Conservation (phyloP, 2,329 filamentous ascomycete species). For the Talaromyces amestolkiae region DNA sequence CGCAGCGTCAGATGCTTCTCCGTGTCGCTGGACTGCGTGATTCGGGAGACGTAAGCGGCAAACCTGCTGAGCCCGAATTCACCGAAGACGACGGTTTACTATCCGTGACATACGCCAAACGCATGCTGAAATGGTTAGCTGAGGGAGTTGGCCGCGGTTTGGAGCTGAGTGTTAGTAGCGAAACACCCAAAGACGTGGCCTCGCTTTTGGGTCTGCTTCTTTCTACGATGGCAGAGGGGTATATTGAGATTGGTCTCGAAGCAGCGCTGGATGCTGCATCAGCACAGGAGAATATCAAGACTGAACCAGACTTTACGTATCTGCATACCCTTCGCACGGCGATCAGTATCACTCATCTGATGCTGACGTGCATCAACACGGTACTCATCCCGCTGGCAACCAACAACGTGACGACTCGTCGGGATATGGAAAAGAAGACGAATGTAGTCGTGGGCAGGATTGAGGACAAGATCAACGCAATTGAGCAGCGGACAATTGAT, state of each 20-base stretch:
- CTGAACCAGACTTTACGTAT: constrained; percentile 83
- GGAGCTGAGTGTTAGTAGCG: constrained; percentile 80
- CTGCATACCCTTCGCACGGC: constrained; percentile 74
- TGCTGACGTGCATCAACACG: constrained; percentile 86
- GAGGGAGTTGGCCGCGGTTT: constrained; percentile 89
- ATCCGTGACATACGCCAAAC: constrained; percentile 82
- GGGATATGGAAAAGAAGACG: constrained; percentile 83
- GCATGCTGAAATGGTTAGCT: constrained; percentile 96
- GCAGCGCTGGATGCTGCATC: constrained; percentile 72
- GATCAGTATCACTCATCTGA: constrained; percentile 86
- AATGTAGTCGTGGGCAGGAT: constrained; percentile 70
- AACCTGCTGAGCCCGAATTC: constrained; percentile 84
- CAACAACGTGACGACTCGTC: constrained; percentile 82
- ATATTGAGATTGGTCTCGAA: constrained; percentile 64
- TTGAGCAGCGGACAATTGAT: constrained; percentile 67
- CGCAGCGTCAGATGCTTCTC: constrained; percentile 86
- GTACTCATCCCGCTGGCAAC: constrained; percentile 87
- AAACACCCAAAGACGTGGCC: constrained; percentile 91
- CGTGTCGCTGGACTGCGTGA: constrained; percentile 79
- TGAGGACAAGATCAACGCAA: constrained; percentile 76
- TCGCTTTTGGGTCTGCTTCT: constrained; percentile 80
- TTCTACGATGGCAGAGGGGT: constrained; percentile 82
- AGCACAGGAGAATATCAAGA: constrained; percentile 73
- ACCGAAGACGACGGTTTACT: constrained; percentile 84
- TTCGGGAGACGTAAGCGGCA: constrained; percentile 56